phyloP scores from a whole-genome alignment of 139 green algal species.

The Microglena sp. region DNA sequence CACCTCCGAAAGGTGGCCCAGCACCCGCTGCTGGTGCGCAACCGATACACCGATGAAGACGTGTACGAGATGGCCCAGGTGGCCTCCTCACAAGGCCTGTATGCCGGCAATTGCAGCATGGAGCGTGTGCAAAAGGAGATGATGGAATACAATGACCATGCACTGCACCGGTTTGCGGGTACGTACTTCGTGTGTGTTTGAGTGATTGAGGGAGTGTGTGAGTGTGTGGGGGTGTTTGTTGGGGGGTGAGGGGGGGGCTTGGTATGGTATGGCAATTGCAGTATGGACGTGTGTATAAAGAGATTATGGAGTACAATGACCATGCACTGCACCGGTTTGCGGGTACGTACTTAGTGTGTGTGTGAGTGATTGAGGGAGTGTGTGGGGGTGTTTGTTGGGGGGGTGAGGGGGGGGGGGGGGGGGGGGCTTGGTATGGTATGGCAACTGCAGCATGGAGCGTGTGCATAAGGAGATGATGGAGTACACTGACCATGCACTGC shows the following conservation, averaged over 20 bases:
- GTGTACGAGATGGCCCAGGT: conserved; percentile 62
- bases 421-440: no score
- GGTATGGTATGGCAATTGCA: no score
- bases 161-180: no score
- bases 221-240: no score
- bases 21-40: conserved; percentile 85
- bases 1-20: conserved; percentile 87
- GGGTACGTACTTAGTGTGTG: no score
- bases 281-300: conserved; percentile 44
- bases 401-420: no score
- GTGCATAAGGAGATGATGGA: conserved; percentile 47
- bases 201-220: no score
- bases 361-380: no score
- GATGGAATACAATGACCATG: conserved; percentile 63
- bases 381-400: no score
- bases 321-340: conserved; percentile 72
- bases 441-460: conserved; percentile 37
- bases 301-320: conserved; percentile 67
- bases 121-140: conserved; percentile 52
- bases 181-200: no score
- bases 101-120: conserved; percentile 46
- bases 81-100: conserved; percentile 34
- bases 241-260: no score
- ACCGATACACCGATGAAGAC: conserved; percentile 49
- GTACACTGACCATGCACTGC: conserved; percentile 75